A percentile compares a stretch with the other conserved stretches of the same genome.
phyloP scores from a whole-genome alignment of 2,329 filamentous ascomycete genomes.

The Beauveria bassiana region DNA sequence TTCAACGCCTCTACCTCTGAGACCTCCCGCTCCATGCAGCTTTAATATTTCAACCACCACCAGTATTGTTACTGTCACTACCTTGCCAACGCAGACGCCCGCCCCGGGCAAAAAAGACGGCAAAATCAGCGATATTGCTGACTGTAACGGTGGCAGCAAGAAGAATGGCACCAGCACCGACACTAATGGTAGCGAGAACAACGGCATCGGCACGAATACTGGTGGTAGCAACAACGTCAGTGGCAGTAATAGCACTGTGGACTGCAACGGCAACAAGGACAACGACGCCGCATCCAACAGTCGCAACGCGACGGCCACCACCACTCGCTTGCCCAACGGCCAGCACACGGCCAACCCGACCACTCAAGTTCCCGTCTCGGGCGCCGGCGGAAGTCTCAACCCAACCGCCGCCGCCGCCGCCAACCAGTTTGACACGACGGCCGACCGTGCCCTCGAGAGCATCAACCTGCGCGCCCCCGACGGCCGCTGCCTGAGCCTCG shows the following conservation, averaged over 20 bases:
- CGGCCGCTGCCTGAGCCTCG: conserved; percentile 43
- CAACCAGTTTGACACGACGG: conserved; percentile 38
- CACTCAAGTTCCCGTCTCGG: conserved; percentile 38
- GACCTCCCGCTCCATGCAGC: background rate
- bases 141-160: background rate
- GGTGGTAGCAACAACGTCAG: background rate
- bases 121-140: background rate
- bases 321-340: conserved; percentile 4
- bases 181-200: background rate
- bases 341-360: conserved; percentile 30
- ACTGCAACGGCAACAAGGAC: background rate
- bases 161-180: background rate
- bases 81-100: background rate
- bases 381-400: conserved; percentile 41
- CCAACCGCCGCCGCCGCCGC: conserved; percentile 42
- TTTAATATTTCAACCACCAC: background rate
- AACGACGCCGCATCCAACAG: background rate
- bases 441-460: conserved; percentile 36
- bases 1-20: background rate
- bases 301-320: background rate
- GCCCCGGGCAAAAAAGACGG: background rate
- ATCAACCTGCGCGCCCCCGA: conserved; percentile 39
- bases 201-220: background rate
- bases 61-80: conserved; percentile 8
- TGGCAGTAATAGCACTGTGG: background rate